These are phyloP conservation scores for Rubia peregrina DNA, from an alignment of 305 asterid genomes.

Conservation along the genomic window DNA sequence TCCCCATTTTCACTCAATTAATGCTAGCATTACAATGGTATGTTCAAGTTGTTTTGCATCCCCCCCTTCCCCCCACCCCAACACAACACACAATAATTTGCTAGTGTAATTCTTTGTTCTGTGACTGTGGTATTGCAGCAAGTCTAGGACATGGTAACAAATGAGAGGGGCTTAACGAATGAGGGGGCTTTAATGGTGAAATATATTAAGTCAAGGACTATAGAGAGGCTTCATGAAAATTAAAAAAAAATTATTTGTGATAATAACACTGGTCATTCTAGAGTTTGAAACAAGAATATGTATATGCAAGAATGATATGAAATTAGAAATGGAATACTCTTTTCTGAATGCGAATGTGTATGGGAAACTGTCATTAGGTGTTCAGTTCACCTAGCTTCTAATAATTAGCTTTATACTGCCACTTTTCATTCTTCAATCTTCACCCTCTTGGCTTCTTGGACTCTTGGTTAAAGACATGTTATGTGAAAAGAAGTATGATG, in stretches of 20 bases:
- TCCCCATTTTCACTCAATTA: conserved; percentile 6
- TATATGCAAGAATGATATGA: background rate
- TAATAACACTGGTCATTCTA: background rate
- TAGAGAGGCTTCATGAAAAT: background rate
- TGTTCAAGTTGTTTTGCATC: background rate
- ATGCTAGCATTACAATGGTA: background rate
- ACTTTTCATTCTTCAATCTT: background rate
- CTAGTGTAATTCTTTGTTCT: too few relatives aligned
- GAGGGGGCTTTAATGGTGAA: background rate
- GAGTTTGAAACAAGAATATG: background rate
- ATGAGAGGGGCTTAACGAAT: too few relatives aligned
- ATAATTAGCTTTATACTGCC: background rate
- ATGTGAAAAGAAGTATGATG: background rate
- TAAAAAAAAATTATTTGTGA: background rate
- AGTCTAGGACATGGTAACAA: too few relatives aligned
- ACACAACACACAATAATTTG: too few relatives aligned
- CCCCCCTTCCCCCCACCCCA: too few relatives aligned
- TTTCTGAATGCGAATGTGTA: background rate
- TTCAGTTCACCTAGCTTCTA: background rate
- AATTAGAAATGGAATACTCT: background rate
- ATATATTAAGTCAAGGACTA: background rate
- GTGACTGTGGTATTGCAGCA: too few relatives aligned
- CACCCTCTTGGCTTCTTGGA: too few relatives aligned
- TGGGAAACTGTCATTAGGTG: background rate
- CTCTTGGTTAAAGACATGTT: background rate